Percentiles rank a stretch among this genome's conserved stretches.
These are phyloP conservation scores for Mariannaea elegans DNA, from an alignment of 2,329 filamentous ascomycete genomes.

Conservation along the genomic window DNA sequence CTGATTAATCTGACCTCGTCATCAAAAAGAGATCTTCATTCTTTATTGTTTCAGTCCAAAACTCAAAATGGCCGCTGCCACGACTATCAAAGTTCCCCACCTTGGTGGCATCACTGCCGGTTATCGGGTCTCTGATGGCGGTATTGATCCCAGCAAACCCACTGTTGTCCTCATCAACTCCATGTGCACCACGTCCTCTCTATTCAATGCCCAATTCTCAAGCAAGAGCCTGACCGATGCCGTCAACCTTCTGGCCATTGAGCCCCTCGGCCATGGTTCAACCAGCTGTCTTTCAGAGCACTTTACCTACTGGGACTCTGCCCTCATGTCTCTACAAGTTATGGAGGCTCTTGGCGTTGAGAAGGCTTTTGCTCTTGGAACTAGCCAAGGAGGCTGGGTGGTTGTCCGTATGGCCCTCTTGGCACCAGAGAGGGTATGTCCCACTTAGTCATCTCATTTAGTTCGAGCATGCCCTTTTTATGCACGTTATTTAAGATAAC, in stretches of 20 bases:
- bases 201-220: slow-evolving; percentile 56
- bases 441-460: background rate
- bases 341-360: slow-evolving; percentile 59
- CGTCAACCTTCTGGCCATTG: slow-evolving; percentile 61
- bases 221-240: slow-evolving; percentile 50
- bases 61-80: slow-evolving; percentile 47
- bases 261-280: slow-evolving; percentile 61
- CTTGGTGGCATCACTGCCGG: slow-evolving; percentile 57
- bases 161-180: slow-evolving; percentile 62
- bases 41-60: background rate
- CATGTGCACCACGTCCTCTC: slow-evolving; percentile 58
- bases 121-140: slow-evolving; percentile 52
- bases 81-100: slow-evolving; percentile 57
- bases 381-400: slow-evolving; percentile 63
- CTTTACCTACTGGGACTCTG: slow-evolving; percentile 66
- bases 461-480: no score
- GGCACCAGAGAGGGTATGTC: slow-evolving; percentile 55
- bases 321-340: slow-evolving; percentile 63
- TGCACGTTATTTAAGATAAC: no score
- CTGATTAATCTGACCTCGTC: background rate
- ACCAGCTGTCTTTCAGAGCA: slow-evolving; percentile 54
- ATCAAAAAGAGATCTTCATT: slow-evolving; percentile 5
- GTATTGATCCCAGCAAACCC: slow-evolving; percentile 59
- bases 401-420: slow-evolving; percentile 60
- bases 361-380: slow-evolving; percentile 60